Base-by-base conservation (phyloP, 23 red algal genomes). In the Gracilaria caudata region DNA sequence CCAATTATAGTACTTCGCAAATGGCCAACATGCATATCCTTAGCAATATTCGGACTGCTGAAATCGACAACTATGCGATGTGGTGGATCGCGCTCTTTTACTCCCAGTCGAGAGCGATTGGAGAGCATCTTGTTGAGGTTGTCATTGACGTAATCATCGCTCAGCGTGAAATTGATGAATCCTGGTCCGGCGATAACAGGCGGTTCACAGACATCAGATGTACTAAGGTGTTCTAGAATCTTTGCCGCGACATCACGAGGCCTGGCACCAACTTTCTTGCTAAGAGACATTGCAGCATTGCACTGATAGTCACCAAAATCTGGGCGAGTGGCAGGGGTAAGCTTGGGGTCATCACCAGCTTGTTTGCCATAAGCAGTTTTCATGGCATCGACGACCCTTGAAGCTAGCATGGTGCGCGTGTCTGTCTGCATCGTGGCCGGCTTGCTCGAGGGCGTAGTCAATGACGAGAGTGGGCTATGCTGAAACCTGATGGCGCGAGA, bases 11-110 rank as follows among this genome's bases (percentile, higher is more conserved):
- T 99, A 23, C 86, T 92, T 32, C 97, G 81, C 76, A 99, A 76
- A 73, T 99, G 97, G n/a, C 97, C 97, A 14, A 95, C 97, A 51
- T 99, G 97, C 97, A 99, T 99, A 68, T 99, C 97, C 86, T 99
- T 99, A 30, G 97, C 97, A 59, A 99, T 96, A 71, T 99, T 99
- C 3, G 97, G 97, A 82, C 90, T 94, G 54, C 89, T 94, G 80
- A 99, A 99, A 66, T 99, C 97, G 21, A 99, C 93, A 7, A 99
- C 89, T 17, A 99, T 81, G 23, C 89, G 75, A 54, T 94, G 54
- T 45, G 88, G 63, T n/a, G 53, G 66, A 24, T 77, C 20, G 21
- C 81, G 68, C 43, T 89, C 38, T 61, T 77, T 30, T n/a, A 95
- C 83, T 11, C 84, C 93, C 43, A 99, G 46, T 13, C 93, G 72